A percentile compares a stretch with the other conserved stretches of the same genome.
Evolutionary conservation across 495 filamentous ascomycete genomes (phyloP).

Genomic region (Polyplosphaeria fusca): DNA sequence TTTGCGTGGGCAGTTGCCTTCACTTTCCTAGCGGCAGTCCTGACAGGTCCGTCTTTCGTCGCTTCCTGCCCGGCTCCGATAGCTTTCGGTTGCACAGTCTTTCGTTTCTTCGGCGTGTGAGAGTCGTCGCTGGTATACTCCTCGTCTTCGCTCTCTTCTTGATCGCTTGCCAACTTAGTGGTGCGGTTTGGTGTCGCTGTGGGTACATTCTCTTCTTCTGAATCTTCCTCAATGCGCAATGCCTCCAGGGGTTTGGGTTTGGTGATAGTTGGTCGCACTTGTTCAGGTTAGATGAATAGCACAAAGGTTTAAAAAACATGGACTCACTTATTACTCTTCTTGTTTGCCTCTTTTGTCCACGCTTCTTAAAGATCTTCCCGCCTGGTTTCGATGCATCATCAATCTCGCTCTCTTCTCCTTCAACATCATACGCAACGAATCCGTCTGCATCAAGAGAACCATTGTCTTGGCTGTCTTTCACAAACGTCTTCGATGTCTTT

Average conservation of each 20-base stretch:
- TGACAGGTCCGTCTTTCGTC: conserved; percentile 18
- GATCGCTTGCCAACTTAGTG: conserved; percentile 2
- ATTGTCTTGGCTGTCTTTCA: conserved; percentile 60
- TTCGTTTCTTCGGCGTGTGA: conserved; percentile 29
- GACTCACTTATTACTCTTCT: conserved; percentile 67
- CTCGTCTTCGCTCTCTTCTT: conserved; percentile 32
- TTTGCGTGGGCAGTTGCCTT: conserved; percentile 32
- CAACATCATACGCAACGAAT: conserved; percentile 51
- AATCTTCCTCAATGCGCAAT: too few species aligned
- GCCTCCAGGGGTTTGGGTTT: too few species aligned
- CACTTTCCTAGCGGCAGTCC: conserved; percentile 23
- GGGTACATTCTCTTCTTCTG: conserved; percentile 12
- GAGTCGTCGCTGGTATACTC: conserved; percentile 30
- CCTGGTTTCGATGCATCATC: conserved; percentile 42
- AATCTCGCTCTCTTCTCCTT: conserved; percentile 32
- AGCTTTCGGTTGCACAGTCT: conserved; percentile 14
- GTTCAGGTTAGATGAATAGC: conserved; percentile 18
- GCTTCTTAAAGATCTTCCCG: conserved; percentile 77
- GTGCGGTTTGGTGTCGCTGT: conserved; percentile 16
- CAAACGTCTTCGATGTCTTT: conserved; percentile 44
- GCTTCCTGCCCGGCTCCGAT: conserved; percentile 3
- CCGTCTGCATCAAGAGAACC: conserved; percentile 60
- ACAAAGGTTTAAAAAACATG: neutral
- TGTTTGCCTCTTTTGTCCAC: conserved; percentile 85
- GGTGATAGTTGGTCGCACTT: conserved; percentile 37